phyloP scores from a whole-genome alignment of 208 protist species.

The Naegleria fowleri region DNA sequence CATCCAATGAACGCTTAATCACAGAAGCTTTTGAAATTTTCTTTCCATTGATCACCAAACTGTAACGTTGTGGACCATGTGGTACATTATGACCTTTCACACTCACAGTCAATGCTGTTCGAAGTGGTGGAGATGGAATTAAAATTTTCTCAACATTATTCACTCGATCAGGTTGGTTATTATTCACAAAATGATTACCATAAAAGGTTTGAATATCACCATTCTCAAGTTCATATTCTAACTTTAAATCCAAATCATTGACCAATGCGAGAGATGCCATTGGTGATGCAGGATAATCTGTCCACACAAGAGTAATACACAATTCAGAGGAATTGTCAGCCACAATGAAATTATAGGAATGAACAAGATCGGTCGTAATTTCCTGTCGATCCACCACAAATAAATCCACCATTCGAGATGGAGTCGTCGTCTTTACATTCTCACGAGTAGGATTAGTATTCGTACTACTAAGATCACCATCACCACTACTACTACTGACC shows the following conservation, averaged over 20 bases:
- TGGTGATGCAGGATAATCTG: constrained; percentile 1
- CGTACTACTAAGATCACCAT: too few relatives aligned
- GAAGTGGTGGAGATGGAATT: neutral
- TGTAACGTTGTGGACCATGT: constrained; percentile 27
- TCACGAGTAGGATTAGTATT: too few relatives aligned
- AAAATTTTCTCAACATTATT: constrained; percentile 17
- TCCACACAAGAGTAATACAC: neutral
- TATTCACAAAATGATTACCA: neutral
- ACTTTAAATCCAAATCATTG: constrained; percentile 18
- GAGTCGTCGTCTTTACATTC: too few relatives aligned
- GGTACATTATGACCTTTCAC: constrained; percentile 12
- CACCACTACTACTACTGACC: neutral
- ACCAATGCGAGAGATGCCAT: neutral
- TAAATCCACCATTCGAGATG: neutral
- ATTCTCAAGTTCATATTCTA: neutral
- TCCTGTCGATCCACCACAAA: neutral
- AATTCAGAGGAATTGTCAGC: neutral
- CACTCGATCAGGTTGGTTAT: neutral
- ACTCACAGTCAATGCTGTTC: neutral
- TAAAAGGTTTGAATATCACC: neutral
- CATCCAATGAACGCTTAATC: neutral
- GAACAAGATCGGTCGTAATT: neutral
- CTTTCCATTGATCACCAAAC: neutral
- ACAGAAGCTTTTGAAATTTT: neutral
- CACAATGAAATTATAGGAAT: neutral